Conservation (phyloP, 768 basidiomycete species). For the Boletus subcaerulescens region DNA sequence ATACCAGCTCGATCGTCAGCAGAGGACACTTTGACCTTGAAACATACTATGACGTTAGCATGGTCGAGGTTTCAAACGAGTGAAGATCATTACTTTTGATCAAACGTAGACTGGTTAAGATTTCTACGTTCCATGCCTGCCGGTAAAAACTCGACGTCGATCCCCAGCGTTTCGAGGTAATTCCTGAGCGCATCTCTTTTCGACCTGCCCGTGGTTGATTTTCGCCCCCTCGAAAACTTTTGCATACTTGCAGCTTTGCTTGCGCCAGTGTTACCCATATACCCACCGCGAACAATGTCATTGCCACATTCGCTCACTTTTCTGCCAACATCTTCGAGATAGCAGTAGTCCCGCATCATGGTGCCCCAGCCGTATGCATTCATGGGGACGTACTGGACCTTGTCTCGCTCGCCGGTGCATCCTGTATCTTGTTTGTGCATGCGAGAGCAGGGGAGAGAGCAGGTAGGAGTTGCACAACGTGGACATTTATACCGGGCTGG, state of each 20-base stretch:
- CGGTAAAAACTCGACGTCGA: conserved; percentile 75
- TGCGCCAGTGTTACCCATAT: conserved; percentile 28
- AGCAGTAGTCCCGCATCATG: conserved; percentile 88
- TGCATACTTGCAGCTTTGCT: conserved; percentile 16
- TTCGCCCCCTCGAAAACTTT: conserved; percentile 26
- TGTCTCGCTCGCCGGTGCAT: conserved; percentile 74
- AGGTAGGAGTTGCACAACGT: conserved; percentile 66
- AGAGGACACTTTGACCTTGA: conserved; percentile 69
- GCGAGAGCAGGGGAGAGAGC: conserved; percentile 66
- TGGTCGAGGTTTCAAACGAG: conserved; percentile 5
- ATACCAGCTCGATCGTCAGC: conserved; percentile 71
- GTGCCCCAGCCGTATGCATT: conserved; percentile 81
- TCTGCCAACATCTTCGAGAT: conserved; percentile 79
- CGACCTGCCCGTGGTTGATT: conserved; percentile 32
- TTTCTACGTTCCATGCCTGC: conserved; percentile 78
- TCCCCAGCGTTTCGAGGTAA: conserved; percentile 64
- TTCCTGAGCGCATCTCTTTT: conserved; percentile 68
- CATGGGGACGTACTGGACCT: conserved; percentile 72
- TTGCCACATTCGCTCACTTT: conserved; percentile 71
- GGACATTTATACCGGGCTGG: conserved; percentile 76
- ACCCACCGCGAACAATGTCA: conserved; percentile 65
- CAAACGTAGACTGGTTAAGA: conserved; percentile 80
- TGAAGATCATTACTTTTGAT: conserved; percentile 60
- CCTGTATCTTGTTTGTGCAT: conserved; percentile 60
- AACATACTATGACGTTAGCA: conserved; percentile 12